Conservation (phyloP, 257 asterid genomes). For the Perilla frutescens region DNA sequence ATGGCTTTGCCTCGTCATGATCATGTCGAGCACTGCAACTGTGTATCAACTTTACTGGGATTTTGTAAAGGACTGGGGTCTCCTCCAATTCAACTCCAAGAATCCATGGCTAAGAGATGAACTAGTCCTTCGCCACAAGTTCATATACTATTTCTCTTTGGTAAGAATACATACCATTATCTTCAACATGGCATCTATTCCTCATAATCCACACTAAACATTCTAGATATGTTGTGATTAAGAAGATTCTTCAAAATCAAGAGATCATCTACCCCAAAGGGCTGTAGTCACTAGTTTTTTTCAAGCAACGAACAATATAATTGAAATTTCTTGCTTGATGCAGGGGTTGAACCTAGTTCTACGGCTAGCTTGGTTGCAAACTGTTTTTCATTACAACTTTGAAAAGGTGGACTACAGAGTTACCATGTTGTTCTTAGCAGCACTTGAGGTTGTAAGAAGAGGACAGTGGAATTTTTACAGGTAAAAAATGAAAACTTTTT, state of each 20-base stretch:
- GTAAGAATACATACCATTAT: constrained; percentile 39
- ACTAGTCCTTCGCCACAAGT: constrained; percentile 66
- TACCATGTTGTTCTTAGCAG: constrained; percentile 83
- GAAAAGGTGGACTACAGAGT: constrained; percentile 80
- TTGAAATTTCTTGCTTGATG: constrained; percentile 23
- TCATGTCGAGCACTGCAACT: constrained; percentile 76
- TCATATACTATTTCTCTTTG: constrained; percentile 85
- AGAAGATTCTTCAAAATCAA: not conserved
- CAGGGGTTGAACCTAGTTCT: constrained; percentile 83
- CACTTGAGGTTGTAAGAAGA: constrained; percentile 90
- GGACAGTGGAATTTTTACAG: constrained; percentile 95
- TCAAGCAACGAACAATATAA: too few relatives aligned
- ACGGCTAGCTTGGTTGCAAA: constrained; percentile 89
- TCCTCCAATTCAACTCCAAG: constrained; percentile 81
- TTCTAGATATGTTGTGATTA: not conserved
- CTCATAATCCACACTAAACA: not conserved
- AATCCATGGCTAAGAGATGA: constrained; percentile 97
- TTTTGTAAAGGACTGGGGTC: constrained; percentile 94
- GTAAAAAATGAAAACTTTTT: constrained; percentile 39
- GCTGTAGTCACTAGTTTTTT: too few relatives aligned
- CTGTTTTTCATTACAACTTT: constrained; percentile 79
- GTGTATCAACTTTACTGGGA: constrained; percentile 95
- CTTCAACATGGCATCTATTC: not conserved
- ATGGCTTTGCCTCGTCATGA: constrained; percentile 74
- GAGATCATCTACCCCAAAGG: not conserved